Percentiles rank a stretch among this genome's conserved stretches.
These are phyloP conservation scores for Pelargonium fulgidum DNA, from an alignment of 441 rosid species.

Conservation along the genomic window DNA sequence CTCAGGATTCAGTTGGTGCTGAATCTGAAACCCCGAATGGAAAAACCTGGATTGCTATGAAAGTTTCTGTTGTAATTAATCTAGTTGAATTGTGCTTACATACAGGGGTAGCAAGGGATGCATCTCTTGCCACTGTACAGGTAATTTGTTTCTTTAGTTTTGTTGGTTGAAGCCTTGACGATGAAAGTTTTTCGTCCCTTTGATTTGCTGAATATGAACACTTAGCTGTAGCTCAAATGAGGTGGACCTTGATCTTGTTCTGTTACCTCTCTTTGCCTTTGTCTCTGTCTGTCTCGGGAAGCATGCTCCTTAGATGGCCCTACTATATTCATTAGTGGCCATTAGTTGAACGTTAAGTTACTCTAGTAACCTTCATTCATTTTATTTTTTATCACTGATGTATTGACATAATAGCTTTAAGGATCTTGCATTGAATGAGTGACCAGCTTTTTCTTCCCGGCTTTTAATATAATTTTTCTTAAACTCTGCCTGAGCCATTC, in stretches of 20 bases:
- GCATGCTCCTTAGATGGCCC: neutral
- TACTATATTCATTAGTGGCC: conserved; percentile 2
- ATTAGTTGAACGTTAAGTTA: too few relatives aligned
- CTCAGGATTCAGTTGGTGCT: conserved; percentile 35
- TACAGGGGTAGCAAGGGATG: conserved; percentile 65
- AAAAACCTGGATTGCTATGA: conserved; percentile 58
- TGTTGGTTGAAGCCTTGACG: neutral
- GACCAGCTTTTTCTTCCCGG: too few relatives aligned
- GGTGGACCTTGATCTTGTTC: too few relatives aligned
- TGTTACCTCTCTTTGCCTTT: too few relatives aligned
- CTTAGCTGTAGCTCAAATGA: too few relatives aligned
- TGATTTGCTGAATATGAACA: neutral
- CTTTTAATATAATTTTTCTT: neutral
- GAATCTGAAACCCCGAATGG: conserved; percentile 31
- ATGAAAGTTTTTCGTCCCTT: neutral
- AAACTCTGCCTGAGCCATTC: neutral
- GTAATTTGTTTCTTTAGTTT: conserved; percentile 29
- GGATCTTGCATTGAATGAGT: too few relatives aligned
- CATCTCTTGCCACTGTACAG: conserved; percentile 80
- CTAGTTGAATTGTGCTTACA: conserved; percentile 71
- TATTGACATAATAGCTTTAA: too few relatives aligned
- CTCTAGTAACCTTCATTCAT: too few relatives aligned
- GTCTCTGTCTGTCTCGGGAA: too few relatives aligned
- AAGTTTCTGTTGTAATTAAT: conserved; percentile 65
- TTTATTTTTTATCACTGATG: too few relatives aligned